phyloP scores from a whole-genome alignment of 257 asterid genomes.

The Cynanchum wilfordii region DNA sequence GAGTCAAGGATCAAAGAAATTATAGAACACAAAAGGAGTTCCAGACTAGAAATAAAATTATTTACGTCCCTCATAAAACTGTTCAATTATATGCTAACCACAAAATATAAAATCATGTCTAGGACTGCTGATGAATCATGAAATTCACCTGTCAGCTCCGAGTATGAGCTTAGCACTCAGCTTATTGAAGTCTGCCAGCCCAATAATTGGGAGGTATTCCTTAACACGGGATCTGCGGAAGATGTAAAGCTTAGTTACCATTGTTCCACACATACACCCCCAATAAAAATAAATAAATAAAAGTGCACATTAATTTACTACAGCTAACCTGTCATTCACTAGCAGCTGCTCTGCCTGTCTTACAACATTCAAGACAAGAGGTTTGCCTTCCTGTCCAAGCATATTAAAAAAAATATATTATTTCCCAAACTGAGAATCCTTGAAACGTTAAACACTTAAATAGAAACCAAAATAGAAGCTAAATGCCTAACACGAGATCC shows the following conservation, averaged over 20 bases:
- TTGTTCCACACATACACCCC: neutral
- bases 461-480: neutral
- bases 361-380: slow-evolving; percentile 91
- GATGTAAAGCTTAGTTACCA: slow-evolving; percentile 14
- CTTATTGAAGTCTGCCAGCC: slow-evolving; percentile 80
- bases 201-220: slow-evolving; percentile 91
- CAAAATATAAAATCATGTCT: neutral
- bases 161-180: slow-evolving; percentile 91
- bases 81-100: neutral
- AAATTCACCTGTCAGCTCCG: slow-evolving; percentile 80
- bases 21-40: neutral
- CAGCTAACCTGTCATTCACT: slow-evolving; percentile 64
- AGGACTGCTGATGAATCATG: neutral
- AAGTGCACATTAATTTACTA: neutral
- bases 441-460: neutral
- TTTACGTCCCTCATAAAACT: neutral
- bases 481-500: no score
- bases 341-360: slow-evolving; percentile 78
- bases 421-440: no score
- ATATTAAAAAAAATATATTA: neutral
- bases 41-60: neutral
- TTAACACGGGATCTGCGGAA: slow-evolving; percentile 72
- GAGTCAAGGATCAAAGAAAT: neutral
- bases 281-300: neutral
- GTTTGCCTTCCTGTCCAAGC: slow-evolving; percentile 82